Conservation (phyloP, 2,329 filamentous ascomycete species). For the Parastagonospora avenae region DNA sequence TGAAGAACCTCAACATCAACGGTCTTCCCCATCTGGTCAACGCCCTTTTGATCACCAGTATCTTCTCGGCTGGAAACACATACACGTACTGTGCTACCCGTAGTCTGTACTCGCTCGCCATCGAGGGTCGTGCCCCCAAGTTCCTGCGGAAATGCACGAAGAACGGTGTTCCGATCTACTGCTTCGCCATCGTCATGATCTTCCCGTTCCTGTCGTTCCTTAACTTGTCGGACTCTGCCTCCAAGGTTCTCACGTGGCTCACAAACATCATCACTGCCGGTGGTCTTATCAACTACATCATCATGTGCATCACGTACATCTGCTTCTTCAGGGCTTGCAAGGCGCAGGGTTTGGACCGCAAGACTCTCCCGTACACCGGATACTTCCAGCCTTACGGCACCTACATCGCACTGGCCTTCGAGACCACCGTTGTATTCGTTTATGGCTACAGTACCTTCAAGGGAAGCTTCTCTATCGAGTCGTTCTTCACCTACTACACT, state of each 20-base stretch:
- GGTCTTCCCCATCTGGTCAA: slow-evolving; percentile 65
- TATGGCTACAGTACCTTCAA: slow-evolving; percentile 61
- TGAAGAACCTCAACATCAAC: slow-evolving; percentile 58
- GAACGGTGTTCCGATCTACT: slow-evolving; percentile 74
- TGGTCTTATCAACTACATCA: slow-evolving; percentile 55
- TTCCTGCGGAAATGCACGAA: slow-evolving; percentile 64
- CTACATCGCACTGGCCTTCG: slow-evolving; percentile 54
- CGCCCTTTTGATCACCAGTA: slow-evolving; percentile 59
- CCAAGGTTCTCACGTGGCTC: slow-evolving; percentile 75
- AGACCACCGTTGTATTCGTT: slow-evolving; percentile 57
- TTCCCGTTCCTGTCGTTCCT: slow-evolving; percentile 76
- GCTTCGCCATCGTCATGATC: slow-evolving; percentile 67
- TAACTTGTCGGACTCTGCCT: slow-evolving; percentile 68
- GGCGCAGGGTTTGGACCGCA: slow-evolving; percentile 56
- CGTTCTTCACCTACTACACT: slow-evolving; percentile 62
- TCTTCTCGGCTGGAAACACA: slow-evolving; percentile 62
- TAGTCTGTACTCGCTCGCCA: slow-evolving; percentile 58
- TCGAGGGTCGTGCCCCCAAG: slow-evolving; percentile 59
- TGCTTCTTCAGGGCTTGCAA: slow-evolving; percentile 60
- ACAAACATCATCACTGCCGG: slow-evolving; percentile 74
- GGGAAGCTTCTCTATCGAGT: slow-evolving; percentile 52
- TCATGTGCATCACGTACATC: slow-evolving; percentile 64
- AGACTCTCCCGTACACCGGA: slow-evolving; percentile 54
- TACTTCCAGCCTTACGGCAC: slow-evolving; percentile 59
- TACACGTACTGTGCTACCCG: slow-evolving; percentile 61